Evolutionary conservation across 805 yeast genomes (phyloP), one percentile per base, ranked within the genome.

Genomic region (Yarrowia yakushimensis): DNA sequence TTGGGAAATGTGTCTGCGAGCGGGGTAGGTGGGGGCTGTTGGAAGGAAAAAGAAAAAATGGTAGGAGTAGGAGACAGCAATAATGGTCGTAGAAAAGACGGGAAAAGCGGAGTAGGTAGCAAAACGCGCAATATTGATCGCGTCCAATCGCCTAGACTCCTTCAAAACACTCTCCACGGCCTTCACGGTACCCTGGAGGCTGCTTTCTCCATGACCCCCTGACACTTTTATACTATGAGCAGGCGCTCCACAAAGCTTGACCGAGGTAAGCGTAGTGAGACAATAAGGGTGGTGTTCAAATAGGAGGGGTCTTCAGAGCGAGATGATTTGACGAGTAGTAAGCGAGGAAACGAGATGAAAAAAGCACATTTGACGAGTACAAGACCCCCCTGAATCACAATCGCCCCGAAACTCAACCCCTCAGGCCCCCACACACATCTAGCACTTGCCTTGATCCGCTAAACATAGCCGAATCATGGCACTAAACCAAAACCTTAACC

Each of bases 1-100:
- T 45, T 45, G 52, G 36, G 52, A 28, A 45, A 45, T 30, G 52
- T 28, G 52, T 30, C 52, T 45, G 30, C 52, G 52, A 36, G 52
- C 52, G 52, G 52, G 36, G 52, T 45, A 45, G 36, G 36, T 8
- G 36, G 20, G 20, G 30, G 34, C 13, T 17, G 30, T 15, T 4
- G 3, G 17, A 45, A 15, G 25, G 7, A 18, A 18, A 20, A 27
- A n/a, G 31, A 12, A n/a, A 23, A 23, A 15, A 8, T 11, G 30
- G 30, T 6, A 20, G 11, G 10, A 20, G 20, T n/a, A 20, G 10
- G 25, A 39, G 13, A 2, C 9, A 20, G n/a, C 1, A 20, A 20
- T 5, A 20, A 10, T n/a, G n/a, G n/a, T 13, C 9, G n/a, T 3
- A 20, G 9, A 39, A 39, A 39, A 39, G 15, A 10, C 10, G 20